Evolutionary conservation across 768 basidiomycete genomes (phyloP), one percentile per base, ranked within the genome.

Genomic region (Tulasnella sp.): DNA sequence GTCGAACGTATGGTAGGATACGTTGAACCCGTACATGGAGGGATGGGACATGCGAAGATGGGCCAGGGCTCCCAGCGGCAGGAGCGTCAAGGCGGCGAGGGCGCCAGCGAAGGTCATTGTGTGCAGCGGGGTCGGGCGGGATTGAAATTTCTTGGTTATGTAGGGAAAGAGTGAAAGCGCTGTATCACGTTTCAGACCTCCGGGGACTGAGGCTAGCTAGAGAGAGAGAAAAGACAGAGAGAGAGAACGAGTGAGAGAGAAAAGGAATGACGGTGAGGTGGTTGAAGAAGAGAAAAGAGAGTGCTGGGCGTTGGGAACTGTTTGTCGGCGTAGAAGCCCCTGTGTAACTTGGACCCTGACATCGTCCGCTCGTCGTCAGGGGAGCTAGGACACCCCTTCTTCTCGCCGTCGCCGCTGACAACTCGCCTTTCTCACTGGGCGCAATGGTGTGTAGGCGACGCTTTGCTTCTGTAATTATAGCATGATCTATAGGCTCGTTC

Each of bases 11-110:
- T 88, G 73, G 9, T 82, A 80, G 1, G 91, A 92, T n/a, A 92
- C 91, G 78, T 93, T 92, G 87, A 91, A 93, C 0, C 92, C 92
- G 80, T 83, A 92, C 90, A 93, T 92, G 84, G 89, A 88, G 3
- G 90, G 88, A 80, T 90, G 88, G 85, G 85, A 92, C 22, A 90
- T 82, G n/a, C 89, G 90, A 90, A 79, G 11, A 75, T 80, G 78
- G 20, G 69, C 78, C n/a, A 50, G 72, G n/a, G 44, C 69, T 8
- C 77, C 54, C 73, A 64, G 31, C 12, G 60, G 60, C n/a, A 64
- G 60, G 60, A 64, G 60, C 24, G 60, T 28, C 60, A 64, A 31
- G 31, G 60, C 60, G n/a, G 60, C 60, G n/a, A 64, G 60, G 31
- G 60, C 60, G 60, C 60, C 60, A 64, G 60, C 60, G 60, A 64